phyloP scores from a whole-genome alignment of 1,284 basidiomycete genomes.

The Cutaneotrichosporon cutaneum region DNA sequence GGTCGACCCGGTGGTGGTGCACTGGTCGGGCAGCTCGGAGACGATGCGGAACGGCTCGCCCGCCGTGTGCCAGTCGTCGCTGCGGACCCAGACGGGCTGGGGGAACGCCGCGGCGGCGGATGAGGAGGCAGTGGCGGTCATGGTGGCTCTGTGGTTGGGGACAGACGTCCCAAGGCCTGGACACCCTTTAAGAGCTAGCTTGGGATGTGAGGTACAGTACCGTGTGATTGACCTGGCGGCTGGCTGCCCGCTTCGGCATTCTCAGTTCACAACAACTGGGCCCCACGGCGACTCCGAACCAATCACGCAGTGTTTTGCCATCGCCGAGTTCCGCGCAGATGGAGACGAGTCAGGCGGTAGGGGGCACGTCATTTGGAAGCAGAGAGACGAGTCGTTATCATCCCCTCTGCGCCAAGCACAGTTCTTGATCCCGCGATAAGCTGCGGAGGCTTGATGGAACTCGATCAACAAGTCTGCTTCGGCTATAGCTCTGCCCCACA shows the following conservation, averaged over 20 bases:
- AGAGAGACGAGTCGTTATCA: no score
- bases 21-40: conserved; percentile 13
- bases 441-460: no score
- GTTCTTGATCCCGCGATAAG: no score
- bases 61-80: conserved; percentile 33
- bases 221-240: not conserved
- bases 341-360: no score
- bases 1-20: conserved; percentile 3
- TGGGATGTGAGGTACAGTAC: no score
- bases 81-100: conserved; percentile 22
- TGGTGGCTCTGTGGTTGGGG: not conserved
- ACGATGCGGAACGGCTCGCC: conserved; percentile 36
- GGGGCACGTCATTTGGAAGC: no score
- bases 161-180: no score
- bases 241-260: conserved; percentile 1
- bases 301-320: not conserved
- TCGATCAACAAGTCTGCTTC: no score
- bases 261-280: not conserved
- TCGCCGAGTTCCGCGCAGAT: no score
- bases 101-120: not conserved
- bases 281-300: conserved; percentile 2
- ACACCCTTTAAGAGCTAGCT: no score
- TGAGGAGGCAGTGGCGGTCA: not conserved
- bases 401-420: no score
- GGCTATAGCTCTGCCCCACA: no score